Evolutionary conservation across 768 basidiomycete genomes (phyloP).

Genomic region (Inosperma sp.): DNA sequence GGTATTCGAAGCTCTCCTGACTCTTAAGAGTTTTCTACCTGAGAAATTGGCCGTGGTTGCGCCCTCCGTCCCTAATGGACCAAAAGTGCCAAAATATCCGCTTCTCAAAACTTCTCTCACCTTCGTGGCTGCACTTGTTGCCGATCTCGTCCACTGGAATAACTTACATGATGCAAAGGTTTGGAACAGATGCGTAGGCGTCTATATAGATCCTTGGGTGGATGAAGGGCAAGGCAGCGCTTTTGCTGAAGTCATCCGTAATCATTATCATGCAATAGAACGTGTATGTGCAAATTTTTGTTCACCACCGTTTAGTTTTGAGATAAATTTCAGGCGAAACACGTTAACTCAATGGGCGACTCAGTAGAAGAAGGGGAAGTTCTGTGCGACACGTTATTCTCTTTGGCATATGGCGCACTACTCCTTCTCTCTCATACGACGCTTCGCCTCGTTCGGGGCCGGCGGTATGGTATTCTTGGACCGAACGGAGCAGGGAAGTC

Average conservation of each 20-base stretch:
- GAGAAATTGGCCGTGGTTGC: slow-evolving; percentile 40
- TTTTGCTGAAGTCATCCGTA: slow-evolving; percentile 61
- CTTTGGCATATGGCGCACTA: slow-evolving; percentile 91
- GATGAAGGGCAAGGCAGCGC: slow-evolving; percentile 41
- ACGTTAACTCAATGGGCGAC: slow-evolving; percentile 38
- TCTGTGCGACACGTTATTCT: slow-evolving; percentile 90
- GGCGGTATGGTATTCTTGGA: slow-evolving; percentile 92
- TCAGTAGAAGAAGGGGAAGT: slow-evolving; percentile 74
- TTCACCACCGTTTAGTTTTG: slow-evolving; percentile 3
- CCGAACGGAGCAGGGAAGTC: slow-evolving; percentile 97
- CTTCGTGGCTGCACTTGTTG: slow-evolving; percentile 70
- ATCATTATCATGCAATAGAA: slow-evolving; percentile 75
- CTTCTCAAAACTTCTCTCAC: slow-evolving; percentile 57
- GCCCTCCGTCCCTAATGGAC: slow-evolving; percentile 45
- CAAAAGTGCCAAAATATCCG: slow-evolving; percentile 49
- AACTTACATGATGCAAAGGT: slow-evolving; percentile 47
- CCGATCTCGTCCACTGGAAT: slow-evolving; percentile 66
- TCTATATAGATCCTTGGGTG: slow-evolving; percentile 73
- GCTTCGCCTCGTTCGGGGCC: slow-evolving; percentile 83
- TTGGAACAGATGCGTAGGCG: slow-evolving; percentile 70
- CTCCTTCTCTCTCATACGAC: slow-evolving; percentile 92
- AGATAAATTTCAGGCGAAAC: slow-evolving; percentile 47
- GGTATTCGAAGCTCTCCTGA: slow-evolving; percentile 48
- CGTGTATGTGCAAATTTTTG: slow-evolving; percentile 37
- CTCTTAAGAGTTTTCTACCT: slow-evolving; percentile 59